Evolutionary conservation across 306 rosid genomes (phyloP).

Genomic region (Nissolia schottii): DNA sequence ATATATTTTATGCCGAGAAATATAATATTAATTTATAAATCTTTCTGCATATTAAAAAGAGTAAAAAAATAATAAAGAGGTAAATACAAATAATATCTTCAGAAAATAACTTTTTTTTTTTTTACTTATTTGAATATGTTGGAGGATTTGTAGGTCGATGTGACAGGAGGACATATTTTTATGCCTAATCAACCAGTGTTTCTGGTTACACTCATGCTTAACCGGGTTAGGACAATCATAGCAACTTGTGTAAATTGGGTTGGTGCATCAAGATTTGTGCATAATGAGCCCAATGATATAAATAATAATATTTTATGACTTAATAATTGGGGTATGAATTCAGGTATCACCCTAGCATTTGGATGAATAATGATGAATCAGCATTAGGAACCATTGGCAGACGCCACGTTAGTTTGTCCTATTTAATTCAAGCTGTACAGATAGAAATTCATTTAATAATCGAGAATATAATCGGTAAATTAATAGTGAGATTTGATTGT

Average conservation of each 20-base stretch:
- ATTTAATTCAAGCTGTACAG: background rate
- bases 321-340: slow-evolving; percentile 24
- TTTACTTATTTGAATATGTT: too few species aligned
- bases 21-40: too few species aligned
- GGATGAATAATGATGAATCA: slow-evolving; percentile 26
- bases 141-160: too few species aligned
- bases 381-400: background rate
- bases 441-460: slow-evolving; percentile 21
- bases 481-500: background rate
- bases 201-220: background rate
- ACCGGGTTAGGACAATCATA: slow-evolving; percentile 2
- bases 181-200: background rate
- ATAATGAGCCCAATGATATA: slow-evolving; percentile 20
- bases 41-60: too few species aligned
- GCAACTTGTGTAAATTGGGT: background rate
- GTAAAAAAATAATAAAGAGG: too few species aligned
- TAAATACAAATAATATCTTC: too few species aligned
- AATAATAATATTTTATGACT: slow-evolving; percentile 13
- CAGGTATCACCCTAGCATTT: slow-evolving; percentile 21
- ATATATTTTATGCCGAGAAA: background rate
- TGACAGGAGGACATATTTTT: too few species aligned
- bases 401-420: background rate
- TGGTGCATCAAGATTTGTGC: slow-evolving; percentile 36
- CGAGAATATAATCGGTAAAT: background rate
- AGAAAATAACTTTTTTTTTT: too few species aligned